Evolutionary conservation across 805 yeast species (phyloP).

Genomic region (Candida hungchunana): DNA sequence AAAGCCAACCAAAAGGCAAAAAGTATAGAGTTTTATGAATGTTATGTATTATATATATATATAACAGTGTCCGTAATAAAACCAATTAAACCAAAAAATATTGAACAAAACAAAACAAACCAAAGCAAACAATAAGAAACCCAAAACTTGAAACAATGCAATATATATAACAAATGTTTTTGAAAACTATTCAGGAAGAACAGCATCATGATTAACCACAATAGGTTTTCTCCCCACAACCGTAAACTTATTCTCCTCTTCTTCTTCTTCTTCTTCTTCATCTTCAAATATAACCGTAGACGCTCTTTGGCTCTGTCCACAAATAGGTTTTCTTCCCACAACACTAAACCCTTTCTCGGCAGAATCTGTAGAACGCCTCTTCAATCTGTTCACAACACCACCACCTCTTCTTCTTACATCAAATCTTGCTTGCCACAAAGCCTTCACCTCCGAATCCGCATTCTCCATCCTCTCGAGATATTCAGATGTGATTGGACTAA

Average conservation of each 20-base stretch:
- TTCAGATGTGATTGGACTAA: slow-evolving; percentile 14
- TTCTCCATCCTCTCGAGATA: slow-evolving; percentile 9
- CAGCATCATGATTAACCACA: background rate
- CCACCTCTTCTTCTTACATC: background rate
- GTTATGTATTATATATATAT: too few relatives aligned
- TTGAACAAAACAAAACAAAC: too few relatives aligned
- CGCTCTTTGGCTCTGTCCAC: background rate
- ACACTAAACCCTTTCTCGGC: slow-evolving; percentile 8
- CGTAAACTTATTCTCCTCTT: slow-evolving; percentile 1
- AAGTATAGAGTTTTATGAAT: too few relatives aligned
- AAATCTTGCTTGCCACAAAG: slow-evolving; percentile 10
- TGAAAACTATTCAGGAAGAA: background rate
- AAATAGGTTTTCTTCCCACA: slow-evolving; percentile 8
- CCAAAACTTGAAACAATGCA: background rate
- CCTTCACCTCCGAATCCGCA: slow-evolving; percentile 11
- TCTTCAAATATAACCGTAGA: background rate
- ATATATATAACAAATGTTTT: background rate
- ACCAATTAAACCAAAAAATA: slow-evolving; percentile 1
- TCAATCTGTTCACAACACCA: slow-evolving; percentile 1
- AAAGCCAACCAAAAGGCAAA: slow-evolving; percentile 28
- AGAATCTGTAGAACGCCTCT: slow-evolving; percentile 1
- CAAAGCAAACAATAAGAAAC: background rate
- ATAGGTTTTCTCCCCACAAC: slow-evolving; percentile 10
- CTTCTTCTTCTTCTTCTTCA: slow-evolving; percentile 1
- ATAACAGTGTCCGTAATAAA: too few relatives aligned